Percentiles rank a stretch among this genome's conserved stretches.
These are phyloP conservation scores for Geosmithia morbida DNA, from an alignment of 2,329 filamentous ascomycete species.

Conservation along the genomic window DNA sequence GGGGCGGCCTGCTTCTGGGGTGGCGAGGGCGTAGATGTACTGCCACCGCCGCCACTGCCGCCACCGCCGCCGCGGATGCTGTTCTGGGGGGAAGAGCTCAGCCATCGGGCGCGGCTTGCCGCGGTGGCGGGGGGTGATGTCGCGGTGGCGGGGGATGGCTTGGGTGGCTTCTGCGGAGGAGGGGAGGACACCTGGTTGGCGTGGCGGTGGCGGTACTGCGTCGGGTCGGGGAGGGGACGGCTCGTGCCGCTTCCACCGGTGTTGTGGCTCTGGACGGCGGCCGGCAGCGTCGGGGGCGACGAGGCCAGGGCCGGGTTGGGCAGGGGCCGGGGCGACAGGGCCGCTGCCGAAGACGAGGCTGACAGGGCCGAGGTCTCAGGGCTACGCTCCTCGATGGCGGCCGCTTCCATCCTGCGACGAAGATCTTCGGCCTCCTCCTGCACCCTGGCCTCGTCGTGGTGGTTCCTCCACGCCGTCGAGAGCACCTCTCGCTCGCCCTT, in stretches of 20 bases:
- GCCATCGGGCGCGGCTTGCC: slow-evolving; percentile 44
- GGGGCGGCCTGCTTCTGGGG: slow-evolving; percentile 33
- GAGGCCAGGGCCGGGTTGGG: slow-evolving; percentile 19
- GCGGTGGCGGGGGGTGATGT: slow-evolving; percentile 12
- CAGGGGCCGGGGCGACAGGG: slow-evolving; percentile 24
- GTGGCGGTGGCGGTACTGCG: slow-evolving; percentile 1
- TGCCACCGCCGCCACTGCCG: too few species aligned
- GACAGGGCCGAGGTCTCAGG: slow-evolving; percentile 8
- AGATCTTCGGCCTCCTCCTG: too few species aligned
- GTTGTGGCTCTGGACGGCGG: slow-evolving; percentile 18
- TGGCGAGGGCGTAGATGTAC: too few species aligned
- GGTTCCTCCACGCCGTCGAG: slow-evolving; percentile 34
- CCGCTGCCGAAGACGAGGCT: slow-evolving; percentile 4
- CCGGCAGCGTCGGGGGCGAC: too few species aligned
- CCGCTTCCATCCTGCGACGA: too few species aligned
- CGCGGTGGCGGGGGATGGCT: slow-evolving; percentile 27
- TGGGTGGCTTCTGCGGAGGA: slow-evolving; percentile 29
- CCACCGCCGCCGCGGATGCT: too few species aligned
- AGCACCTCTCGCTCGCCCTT: slow-evolving; percentile 50
- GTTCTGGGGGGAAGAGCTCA: slow-evolving; percentile 35
- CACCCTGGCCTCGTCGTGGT: slow-evolving; percentile 17
- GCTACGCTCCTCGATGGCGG: slow-evolving; percentile 7
- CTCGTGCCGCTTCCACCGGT: slow-evolving; percentile 13
- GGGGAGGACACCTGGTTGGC: slow-evolving; percentile 2
- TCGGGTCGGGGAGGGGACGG: slow-evolving; percentile 1